phyloP scores from a whole-genome alignment of 805 yeast species.

The Debaryomyces hansenii region DNA sequence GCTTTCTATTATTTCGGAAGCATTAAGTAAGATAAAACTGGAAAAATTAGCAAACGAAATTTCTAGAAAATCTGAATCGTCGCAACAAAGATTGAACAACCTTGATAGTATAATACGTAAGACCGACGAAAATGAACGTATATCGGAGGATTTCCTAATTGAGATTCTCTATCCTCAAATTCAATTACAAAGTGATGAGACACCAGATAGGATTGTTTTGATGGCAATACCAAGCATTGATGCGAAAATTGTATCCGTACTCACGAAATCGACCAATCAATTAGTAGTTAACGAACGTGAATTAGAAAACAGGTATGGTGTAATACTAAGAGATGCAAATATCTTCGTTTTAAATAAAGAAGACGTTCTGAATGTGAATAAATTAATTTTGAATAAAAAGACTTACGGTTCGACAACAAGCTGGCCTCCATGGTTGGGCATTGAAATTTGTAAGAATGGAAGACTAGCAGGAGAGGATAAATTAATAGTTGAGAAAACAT shows the following conservation, averaged over 20 bases:
- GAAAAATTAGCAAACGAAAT: neutral
- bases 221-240: slow-evolving; percentile 75
- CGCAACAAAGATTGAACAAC: slow-evolving; percentile 24
- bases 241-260: slow-evolving; percentile 64
- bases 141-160: slow-evolving; percentile 40
- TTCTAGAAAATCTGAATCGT: slow-evolving; percentile 2
- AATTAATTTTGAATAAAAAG: slow-evolving; percentile 41
- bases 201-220: slow-evolving; percentile 56
- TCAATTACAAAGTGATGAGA: slow-evolving; percentile 39
- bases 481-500: slow-evolving; percentile 62
- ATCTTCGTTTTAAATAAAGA: slow-evolving; percentile 63
- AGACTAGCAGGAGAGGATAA: slow-evolving; percentile 45
- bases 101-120: slow-evolving; percentile 32
- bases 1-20: slow-evolving; percentile 5
- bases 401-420: slow-evolving; percentile 60
- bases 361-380: slow-evolving; percentile 37
- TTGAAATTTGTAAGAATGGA: slow-evolving; percentile 55
- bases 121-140: slow-evolving; percentile 18
- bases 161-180: slow-evolving; percentile 45
- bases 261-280: slow-evolving; percentile 37
- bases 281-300: slow-evolving; percentile 38
- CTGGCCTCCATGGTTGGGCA: slow-evolving; percentile 93
- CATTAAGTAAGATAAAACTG: slow-evolving; percentile 46
- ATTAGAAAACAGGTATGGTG: slow-evolving; percentile 66
- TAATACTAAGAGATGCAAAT: slow-evolving; percentile 67